Base-by-base conservation (phyloP, 2,329 filamentous ascomycete species). In the Hypocreales sp. region DNA sequence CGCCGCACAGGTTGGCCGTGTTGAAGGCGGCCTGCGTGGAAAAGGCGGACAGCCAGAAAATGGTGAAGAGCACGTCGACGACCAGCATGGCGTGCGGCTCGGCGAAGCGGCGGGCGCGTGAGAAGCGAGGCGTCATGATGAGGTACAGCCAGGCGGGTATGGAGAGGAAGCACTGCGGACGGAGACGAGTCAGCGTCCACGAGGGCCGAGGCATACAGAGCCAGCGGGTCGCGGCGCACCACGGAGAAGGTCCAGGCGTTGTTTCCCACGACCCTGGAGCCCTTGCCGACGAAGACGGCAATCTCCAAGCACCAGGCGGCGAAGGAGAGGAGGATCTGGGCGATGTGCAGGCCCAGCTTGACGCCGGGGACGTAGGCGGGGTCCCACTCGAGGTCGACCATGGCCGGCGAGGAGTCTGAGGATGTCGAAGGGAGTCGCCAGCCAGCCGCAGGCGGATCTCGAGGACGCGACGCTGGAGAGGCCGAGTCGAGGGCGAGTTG, bases 21-120 rank as follows among this genome's bases (percentile, higher is more conserved):
- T 78, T 77, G 51, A 69, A 78, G 7, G 67, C 60, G 3, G 74
- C 72, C 42, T 78, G 69, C 12, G 68, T 64, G 17, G 73, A 65
- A 44, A 78, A 79, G 12, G 66, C 73, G 3, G 72, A 73, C 23
- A 79, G 56, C 72, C 73, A 79, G 35, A 78, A 51, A 37, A 79
- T 47, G 41, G 56, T 53, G 43, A 63, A 74, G 31, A 71, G 21
- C n/a, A 48, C 49, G 42, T 79, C 73, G 18, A 76, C 55, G 7
- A 50, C 53, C 15, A 70, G 51, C 60, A 79, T 71, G 33, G 60
- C 72, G 37, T 71, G 64, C 3, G 72, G 69, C 32, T 76, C 57
- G 27, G 72, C 73, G 28, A 72, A 58, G 35, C 60, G 67, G 29
- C 67, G 61, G 5, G 73, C 73, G 35, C 72, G 63, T 25, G 62